phyloP scores from a whole-genome alignment of 148 eudicot genomes.

The Vaccinium vitisidaea region DNA sequence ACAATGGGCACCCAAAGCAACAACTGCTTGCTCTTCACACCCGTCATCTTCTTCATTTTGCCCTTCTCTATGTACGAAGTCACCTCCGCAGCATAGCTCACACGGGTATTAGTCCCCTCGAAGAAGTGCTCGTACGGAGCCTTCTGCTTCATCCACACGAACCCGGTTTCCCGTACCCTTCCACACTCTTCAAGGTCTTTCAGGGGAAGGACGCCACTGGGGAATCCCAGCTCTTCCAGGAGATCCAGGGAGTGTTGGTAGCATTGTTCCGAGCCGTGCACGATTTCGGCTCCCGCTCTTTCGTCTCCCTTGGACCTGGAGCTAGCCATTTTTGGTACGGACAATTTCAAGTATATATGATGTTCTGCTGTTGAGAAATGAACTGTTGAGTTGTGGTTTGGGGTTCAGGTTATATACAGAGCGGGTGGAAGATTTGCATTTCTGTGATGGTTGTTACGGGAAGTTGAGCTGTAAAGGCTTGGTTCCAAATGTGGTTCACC shows the following conservation, averaged over 20 bases:
- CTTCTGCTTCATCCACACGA: conserved; percentile 88
- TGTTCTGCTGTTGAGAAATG: not conserved
- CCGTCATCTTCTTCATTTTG: conserved; percentile 80
- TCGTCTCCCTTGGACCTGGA: conserved; percentile 25
- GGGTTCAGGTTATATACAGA: not conserved
- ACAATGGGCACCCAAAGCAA: conserved; percentile 70
- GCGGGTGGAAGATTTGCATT: not conserved
- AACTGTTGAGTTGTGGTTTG: not conserved
- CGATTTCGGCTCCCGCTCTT: conserved; percentile 70
- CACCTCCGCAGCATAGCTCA: conserved; percentile 70
- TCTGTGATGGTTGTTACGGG: not conserved
- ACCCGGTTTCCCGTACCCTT: conserved; percentile 69
- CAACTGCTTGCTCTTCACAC: conserved; percentile 76
- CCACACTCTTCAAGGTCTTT: conserved; percentile 81
- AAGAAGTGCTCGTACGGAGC: conserved; percentile 74
- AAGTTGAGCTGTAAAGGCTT: conserved; percentile 4
- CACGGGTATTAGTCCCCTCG: conserved; percentile 43
- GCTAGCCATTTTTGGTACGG: conserved; percentile 22
- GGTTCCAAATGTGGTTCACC: not conserved
- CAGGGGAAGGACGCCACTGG: conserved; percentile 71
- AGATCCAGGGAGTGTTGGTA: conserved; percentile 49
- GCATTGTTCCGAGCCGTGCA: conserved; percentile 71
- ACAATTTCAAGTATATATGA: not conserved
- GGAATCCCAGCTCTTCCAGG: conserved; percentile 69
- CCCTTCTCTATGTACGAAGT: conserved; percentile 64